phyloP scores from a whole-genome alignment of 345 rosid genomes.

The Linum trigynum region DNA sequence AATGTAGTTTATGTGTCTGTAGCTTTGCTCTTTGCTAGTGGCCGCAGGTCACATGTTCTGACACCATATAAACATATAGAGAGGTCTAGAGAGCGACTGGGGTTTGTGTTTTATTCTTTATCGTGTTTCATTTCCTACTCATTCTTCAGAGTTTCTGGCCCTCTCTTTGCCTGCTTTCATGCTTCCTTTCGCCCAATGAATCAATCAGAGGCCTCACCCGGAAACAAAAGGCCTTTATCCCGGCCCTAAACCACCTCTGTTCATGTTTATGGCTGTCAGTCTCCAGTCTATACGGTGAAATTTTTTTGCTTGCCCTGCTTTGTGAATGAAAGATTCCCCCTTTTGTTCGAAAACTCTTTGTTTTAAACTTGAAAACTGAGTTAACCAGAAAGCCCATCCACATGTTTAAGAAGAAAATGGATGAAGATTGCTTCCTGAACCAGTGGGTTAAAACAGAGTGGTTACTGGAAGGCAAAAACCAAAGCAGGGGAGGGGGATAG shows the following conservation, averaged over 20 bases:
- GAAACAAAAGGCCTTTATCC: conserved; percentile 11
- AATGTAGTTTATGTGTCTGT: not conserved
- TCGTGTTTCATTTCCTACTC: conserved; percentile 12
- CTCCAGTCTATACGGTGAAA: not conserved
- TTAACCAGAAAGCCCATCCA: no score
- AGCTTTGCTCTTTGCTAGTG: conserved; percentile 11
- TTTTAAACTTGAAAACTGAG: no score
- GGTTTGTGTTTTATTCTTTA: conserved; percentile 27
- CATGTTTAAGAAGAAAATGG: no score
- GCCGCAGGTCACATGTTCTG: conserved; percentile 45
- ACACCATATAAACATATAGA: conserved; percentile 12
- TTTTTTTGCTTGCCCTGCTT: not conserved
- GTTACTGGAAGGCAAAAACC: not conserved
- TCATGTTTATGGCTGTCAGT: no score
- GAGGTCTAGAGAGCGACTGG: not conserved
- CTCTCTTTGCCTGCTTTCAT: conserved; percentile 1
- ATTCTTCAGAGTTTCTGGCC: conserved; percentile 9
- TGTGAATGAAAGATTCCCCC: no score
- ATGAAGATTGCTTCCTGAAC: no score
- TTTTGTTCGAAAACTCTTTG: no score
- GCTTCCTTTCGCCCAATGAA: not conserved
- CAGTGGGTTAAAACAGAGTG: conserved; percentile 8
- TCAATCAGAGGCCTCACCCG: conserved; percentile 7
- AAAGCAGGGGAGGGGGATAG: not conserved
- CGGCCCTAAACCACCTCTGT: not conserved